Evolutionary conservation across 2,329 filamentous ascomycete species (phyloP).

Genomic region (Colletotrichum ledebouriae): DNA sequence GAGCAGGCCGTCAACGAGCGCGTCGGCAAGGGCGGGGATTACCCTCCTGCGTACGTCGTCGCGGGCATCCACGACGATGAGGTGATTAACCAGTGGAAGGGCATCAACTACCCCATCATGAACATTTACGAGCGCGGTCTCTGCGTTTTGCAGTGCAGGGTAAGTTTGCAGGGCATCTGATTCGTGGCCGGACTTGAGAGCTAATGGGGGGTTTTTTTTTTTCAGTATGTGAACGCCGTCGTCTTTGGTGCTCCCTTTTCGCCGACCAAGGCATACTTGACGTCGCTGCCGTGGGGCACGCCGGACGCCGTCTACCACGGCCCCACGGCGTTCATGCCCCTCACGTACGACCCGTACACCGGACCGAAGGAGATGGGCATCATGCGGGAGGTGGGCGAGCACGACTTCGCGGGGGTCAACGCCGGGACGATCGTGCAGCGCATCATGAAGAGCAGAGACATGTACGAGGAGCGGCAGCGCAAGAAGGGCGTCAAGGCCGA

Average conservation of each 20-base stretch:
- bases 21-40: constrained; percentile 77
- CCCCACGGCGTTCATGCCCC: constrained; percentile 90
- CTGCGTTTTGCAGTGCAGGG: constrained; percentile 94
- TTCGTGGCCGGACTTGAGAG: too few species aligned
- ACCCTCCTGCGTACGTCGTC: constrained; percentile 87
- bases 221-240: constrained; percentile 86
- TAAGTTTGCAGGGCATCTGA: constrained; percentile 50
- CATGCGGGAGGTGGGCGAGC: constrained; percentile 81
- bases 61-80: constrained; percentile 95
- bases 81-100: constrained; percentile 97
- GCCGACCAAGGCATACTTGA: constrained; percentile 83
- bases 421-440: constrained; percentile 91
- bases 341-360: constrained; percentile 84
- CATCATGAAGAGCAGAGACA: constrained; percentile 86
- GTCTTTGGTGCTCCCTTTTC: constrained; percentile 92
- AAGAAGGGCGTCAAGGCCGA: constrained; percentile 90
- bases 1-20: constrained; percentile 74
- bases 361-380: constrained; percentile 86
- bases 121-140: constrained; percentile 97
- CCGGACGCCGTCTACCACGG: constrained; percentile 93
- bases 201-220: not conserved
- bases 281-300: constrained; percentile 77
- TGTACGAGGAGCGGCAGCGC: constrained; percentile 92
- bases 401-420: constrained; percentile 89
- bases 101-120: constrained; percentile 99